These are phyloP conservation scores for Alternaria angustiovoidea DNA, from an alignment of 2,329 filamentous ascomycete species.

Conservation along the genomic window DNA sequence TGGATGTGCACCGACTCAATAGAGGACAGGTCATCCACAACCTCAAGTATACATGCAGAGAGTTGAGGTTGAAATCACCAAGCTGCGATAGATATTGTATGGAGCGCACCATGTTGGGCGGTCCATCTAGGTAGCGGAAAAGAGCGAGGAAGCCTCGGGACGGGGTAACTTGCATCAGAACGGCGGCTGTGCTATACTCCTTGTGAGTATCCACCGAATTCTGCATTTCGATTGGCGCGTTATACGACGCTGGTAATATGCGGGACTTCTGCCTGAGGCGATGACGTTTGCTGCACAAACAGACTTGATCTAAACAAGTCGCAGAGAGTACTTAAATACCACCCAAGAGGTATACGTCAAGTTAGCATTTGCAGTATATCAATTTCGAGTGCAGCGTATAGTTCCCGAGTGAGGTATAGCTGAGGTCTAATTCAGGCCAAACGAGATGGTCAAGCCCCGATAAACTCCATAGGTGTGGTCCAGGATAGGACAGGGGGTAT, in stretches of 20 bases:
- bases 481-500: not conserved
- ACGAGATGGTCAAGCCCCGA: not conserved
- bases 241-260: not conserved
- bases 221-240: not conserved
- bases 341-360: not conserved
- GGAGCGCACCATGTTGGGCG: conserved; percentile 7
- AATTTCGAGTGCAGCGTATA: not conserved
- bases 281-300: not conserved
- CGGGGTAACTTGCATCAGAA: not conserved
- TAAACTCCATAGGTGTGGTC: not conserved
- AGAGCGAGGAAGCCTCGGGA: conserved; percentile 1
- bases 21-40: not conserved
- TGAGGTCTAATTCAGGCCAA: not conserved
- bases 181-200: not conserved
- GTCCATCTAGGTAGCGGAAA: not conserved
- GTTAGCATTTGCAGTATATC: not conserved
- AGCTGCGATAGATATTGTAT: not conserved
- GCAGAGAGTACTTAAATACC: not conserved
- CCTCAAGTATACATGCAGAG: not conserved
- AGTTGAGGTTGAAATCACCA: not conserved
- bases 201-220: not conserved
- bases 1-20: not conserved
- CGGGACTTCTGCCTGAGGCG: not conserved
- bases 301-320: not conserved
- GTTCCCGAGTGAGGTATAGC: not conserved